Percentiles rank a stretch among this genome's conserved stretches.
Evolutionary conservation across 2,329 filamentous ascomycete genomes (phyloP).

Genomic region (Colletotrichum gigasporum): DNA sequence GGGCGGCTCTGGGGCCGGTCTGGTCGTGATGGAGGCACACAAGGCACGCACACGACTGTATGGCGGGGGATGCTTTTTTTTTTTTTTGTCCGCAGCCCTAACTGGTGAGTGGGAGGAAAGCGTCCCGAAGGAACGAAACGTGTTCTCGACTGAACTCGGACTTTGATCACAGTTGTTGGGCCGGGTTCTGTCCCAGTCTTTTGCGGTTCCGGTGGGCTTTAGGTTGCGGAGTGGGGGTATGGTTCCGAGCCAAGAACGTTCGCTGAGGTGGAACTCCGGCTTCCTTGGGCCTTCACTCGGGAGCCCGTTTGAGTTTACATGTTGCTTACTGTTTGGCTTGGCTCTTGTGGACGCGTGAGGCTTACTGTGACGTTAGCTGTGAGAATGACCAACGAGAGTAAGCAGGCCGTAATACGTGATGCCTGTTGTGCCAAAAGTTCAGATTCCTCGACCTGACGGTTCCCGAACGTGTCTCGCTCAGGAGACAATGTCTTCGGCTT

Average conservation of each 20-base stretch:
- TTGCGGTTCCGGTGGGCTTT: neutral
- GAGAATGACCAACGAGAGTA: too few relatives aligned
- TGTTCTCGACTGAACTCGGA: neutral
- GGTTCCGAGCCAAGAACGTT: too few relatives aligned
- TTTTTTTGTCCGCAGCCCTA: neutral
- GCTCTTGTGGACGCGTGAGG: neutral
- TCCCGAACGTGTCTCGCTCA: too few relatives aligned
- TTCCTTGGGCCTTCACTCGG: neutral
- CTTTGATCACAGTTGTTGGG: neutral
- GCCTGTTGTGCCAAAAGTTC: too few relatives aligned
- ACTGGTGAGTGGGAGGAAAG: constrained; percentile 10
- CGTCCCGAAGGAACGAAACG: neutral
- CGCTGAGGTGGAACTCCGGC: neutral
- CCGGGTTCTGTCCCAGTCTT: neutral
- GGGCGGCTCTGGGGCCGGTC: neutral
- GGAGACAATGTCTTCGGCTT: too few relatives aligned
- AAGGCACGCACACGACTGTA: too few relatives aligned
- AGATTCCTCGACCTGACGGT: too few relatives aligned
- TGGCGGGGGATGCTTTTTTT: neutral
- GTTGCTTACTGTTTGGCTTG: neutral
- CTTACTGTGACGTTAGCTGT: too few relatives aligned
- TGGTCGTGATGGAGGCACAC: too few relatives aligned
- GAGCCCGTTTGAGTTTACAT: too few relatives aligned
- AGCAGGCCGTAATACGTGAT: too few relatives aligned
- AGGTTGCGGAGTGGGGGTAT: neutral